Evolutionary conservation across 805 yeast species (phyloP).

Genomic region (Komagataella ulmi): DNA sequence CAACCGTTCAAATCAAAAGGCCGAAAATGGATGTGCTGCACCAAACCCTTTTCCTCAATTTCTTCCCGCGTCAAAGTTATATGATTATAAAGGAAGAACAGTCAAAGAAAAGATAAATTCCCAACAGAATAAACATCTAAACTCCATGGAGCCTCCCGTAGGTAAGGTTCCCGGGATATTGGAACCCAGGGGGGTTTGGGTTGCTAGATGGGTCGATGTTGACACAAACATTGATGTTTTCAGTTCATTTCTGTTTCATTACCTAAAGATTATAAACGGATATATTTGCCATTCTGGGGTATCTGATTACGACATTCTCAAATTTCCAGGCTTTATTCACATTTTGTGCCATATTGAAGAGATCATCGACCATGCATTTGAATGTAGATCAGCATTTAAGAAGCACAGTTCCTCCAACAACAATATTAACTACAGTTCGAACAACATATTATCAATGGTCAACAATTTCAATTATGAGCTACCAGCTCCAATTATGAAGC

Average conservation of each 20-base stretch:
- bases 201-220: constrained; percentile 41
- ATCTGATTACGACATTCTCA: constrained; percentile 5
- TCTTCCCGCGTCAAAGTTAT: constrained; percentile 9
- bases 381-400: neutral
- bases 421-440: neutral
- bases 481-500: constrained; percentile 14
- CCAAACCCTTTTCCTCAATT: constrained; percentile 10
- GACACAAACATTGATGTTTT: constrained; percentile 38
- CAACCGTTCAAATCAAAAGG: neutral
- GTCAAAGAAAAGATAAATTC: constrained; percentile 7
- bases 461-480: neutral
- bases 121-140: constrained; percentile 15
- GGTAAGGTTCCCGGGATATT: constrained; percentile 28
- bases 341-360: constrained; percentile 34
- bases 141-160: constrained; percentile 25
- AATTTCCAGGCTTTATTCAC: constrained; percentile 31
- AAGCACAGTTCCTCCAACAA: neutral
- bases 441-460: neutral
- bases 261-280: constrained; percentile 18
- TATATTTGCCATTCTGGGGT: neutral
- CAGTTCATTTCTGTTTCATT: constrained; percentile 49
- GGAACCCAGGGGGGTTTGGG: constrained; percentile 54
- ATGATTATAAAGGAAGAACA: constrained; percentile 7
- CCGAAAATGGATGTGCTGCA: neutral
- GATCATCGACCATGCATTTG: constrained; percentile 13